Conservation (phyloP, 306 rosid species). For the Casuarina equisetifolia region DNA sequence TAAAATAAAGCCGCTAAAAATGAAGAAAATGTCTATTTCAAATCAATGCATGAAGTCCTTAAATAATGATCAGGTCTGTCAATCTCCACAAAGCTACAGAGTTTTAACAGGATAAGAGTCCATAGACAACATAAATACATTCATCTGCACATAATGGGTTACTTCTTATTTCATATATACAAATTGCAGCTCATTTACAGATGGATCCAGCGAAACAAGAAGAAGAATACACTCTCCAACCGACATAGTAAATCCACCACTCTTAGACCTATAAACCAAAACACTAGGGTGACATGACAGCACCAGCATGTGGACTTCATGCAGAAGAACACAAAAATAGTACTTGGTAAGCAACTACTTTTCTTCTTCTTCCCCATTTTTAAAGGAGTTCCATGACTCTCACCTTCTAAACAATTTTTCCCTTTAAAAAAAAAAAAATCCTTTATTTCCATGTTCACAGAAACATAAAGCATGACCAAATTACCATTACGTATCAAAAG, state of each 20-base stretch:
- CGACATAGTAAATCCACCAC: neutral
- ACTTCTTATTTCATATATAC: neutral
- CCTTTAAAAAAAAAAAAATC: neutral
- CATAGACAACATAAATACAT: neutral
- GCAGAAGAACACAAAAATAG: neutral
- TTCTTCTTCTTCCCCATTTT: neutral
- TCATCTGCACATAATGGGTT: too few species aligned
- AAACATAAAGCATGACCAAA: neutral
- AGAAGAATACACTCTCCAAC: neutral
- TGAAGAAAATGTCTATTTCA: slow-evolving; percentile 18
- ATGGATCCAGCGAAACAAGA: neutral
- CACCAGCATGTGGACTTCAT: neutral
- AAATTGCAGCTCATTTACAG: neutral
- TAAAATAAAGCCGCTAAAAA: slow-evolving; percentile 17
- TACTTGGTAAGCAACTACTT: neutral
- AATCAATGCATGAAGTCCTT: neutral
- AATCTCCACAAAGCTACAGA: neutral
- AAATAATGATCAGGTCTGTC: neutral
- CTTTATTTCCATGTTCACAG: neutral
- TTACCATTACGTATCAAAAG: neutral
- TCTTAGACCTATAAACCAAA: neutral
- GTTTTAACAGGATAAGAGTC: neutral
- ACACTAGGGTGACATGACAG: neutral
- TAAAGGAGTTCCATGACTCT: neutral
- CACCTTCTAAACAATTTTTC: neutral